Evolutionary conservation across 768 basidiomycete species (phyloP).

Genomic region (Amanita subjunquillea): DNA sequence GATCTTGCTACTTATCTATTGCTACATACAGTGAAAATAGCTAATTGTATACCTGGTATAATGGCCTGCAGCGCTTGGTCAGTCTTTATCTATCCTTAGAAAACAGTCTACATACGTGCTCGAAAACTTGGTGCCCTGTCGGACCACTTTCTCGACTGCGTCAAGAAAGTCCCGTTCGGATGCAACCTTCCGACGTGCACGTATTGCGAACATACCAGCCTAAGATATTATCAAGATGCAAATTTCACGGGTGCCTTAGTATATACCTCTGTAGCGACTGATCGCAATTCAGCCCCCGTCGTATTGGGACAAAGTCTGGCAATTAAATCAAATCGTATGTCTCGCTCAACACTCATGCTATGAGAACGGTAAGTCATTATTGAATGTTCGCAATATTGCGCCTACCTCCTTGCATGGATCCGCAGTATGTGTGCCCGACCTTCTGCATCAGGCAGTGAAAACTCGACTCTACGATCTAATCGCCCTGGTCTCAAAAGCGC

Average conservation of each 20-base stretch:
- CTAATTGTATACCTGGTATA: conserved; percentile 95
- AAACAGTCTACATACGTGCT: conserved; percentile 60
- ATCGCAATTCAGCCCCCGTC: conserved; percentile 95
- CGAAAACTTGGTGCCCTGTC: conserved; percentile 97
- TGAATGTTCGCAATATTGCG: background rate
- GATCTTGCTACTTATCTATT: background rate
- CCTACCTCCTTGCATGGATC: conserved; percentile 89
- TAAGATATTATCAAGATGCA: conserved; percentile 17
- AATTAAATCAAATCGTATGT: conserved; percentile 96
- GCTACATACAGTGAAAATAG: conserved; percentile 5
- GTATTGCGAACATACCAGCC: conserved; percentile 99
- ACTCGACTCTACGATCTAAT: conserved; percentile 94
- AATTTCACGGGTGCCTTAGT: background rate
- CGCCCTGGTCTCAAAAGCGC: conserved; percentile 93
- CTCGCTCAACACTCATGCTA: conserved; percentile 95
- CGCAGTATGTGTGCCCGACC: conserved; percentile 94
- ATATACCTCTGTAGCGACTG: conserved; percentile 89
- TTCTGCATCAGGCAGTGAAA: conserved; percentile 88
- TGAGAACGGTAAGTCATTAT: conserved; percentile 5
- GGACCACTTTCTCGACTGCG: conserved; percentile 96
- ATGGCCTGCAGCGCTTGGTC: conserved; percentile 37
- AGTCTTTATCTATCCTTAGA: conserved; percentile 4
- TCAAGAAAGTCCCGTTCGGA: conserved; percentile 97
- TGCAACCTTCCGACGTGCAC: conserved; percentile 91
- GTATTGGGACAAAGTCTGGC: conserved; percentile 96